Conservation (phyloP, 768 basidiomycete species). For the Crassisporium funariophilum region DNA sequence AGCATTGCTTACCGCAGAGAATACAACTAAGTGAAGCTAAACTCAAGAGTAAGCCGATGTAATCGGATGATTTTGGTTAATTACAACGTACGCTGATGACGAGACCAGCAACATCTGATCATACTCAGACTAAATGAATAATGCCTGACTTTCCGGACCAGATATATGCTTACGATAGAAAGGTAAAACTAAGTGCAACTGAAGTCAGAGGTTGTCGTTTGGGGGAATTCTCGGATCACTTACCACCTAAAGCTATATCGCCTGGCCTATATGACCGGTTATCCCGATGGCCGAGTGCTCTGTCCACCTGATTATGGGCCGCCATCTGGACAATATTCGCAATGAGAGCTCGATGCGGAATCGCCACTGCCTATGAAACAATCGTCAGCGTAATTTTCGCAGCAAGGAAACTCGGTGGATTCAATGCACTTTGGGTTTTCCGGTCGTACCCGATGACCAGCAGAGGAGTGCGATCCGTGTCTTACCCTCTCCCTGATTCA, state of each 20-base stretch:
- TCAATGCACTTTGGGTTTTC: slow-evolving; percentile 53
- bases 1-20: slow-evolving; percentile 43
- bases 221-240: slow-evolving; percentile 9
- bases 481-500: slow-evolving; percentile 56
- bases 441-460: slow-evolving; percentile 74
- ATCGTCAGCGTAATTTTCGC: background rate
- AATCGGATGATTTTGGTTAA: background rate
- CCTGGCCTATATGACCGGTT: slow-evolving; percentile 45
- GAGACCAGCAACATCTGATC: slow-evolving; percentile 44
- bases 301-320: slow-evolving; percentile 36
- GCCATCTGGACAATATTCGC: slow-evolving; percentile 57
- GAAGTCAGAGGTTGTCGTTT: slow-evolving; percentile 8
- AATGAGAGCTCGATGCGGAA: slow-evolving; percentile 56
- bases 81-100: slow-evolving; percentile 54
- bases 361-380: slow-evolving; percentile 48
- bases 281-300: slow-evolving; percentile 25
- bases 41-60: slow-evolving; percentile 14
- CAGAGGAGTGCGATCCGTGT: slow-evolving; percentile 61
- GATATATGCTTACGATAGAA: slow-evolving; percentile 45
- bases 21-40: slow-evolving; percentile 58
- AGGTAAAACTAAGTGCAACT: slow-evolving; percentile 28
- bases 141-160: background rate
- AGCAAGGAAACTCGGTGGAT: background rate
- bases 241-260: slow-evolving; percentile 46
- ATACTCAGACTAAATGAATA: slow-evolving; percentile 1